A percentile compares a stretch with the other conserved stretches of the same genome.
Conservation (phyloP, 2,329 filamentous ascomycete genomes). For the Stagonosporopsis chrysanthemi region DNA sequence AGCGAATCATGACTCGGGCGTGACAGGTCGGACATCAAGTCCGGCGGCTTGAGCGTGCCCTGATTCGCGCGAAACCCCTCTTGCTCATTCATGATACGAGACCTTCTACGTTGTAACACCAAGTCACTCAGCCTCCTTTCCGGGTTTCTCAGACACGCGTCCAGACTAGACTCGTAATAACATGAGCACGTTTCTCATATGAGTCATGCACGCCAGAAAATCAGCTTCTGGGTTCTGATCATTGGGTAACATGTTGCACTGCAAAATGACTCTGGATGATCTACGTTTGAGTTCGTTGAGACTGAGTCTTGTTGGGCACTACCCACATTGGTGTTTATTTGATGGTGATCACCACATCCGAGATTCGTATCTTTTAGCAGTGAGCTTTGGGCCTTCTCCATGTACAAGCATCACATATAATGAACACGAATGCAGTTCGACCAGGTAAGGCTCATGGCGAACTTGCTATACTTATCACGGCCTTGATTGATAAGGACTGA, state of each 20-base stretch:
- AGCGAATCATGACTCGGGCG: not conserved
- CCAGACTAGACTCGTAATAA: not conserved
- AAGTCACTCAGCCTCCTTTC: not conserved
- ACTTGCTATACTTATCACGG: no score
- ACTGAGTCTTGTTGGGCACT: no score
- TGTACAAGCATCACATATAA: not conserved
- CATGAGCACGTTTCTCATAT: no score
- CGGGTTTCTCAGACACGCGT: not conserved
- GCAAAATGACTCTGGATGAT: no score
- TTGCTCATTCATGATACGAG: no score
- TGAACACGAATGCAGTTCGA: slow-evolving; percentile 3
- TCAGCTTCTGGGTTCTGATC: no score
- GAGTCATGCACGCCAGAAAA: no score
- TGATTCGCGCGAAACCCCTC: slow-evolving; percentile 1
- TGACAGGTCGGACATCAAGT: slow-evolving; percentile 1
- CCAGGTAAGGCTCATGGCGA: no score
- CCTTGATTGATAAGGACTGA: not conserved
- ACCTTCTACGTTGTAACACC: slow-evolving; percentile 2
- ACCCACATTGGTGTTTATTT: no score
- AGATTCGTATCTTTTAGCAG: not conserved
- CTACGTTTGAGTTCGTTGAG: no score
- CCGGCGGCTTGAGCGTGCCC: slow-evolving; percentile 4
- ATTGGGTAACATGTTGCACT: no score
- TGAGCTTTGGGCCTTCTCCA: not conserved
- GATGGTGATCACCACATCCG: no score